phyloP scores from a whole-genome alignment of 306 rosid species.

The Trifolium pratense region DNA sequence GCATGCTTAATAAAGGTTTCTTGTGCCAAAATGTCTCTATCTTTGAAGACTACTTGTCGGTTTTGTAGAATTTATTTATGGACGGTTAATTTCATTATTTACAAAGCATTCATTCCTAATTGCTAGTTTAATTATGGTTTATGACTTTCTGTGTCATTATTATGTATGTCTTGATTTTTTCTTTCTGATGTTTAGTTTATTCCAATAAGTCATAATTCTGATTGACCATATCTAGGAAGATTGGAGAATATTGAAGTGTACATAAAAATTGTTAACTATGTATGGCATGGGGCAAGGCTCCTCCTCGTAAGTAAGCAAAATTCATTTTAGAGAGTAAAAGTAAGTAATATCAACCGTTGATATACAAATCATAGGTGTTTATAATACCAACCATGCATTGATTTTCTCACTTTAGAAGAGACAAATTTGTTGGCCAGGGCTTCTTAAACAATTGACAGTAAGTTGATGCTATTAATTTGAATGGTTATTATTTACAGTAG shows the following conservation, averaged over 20 bases:
- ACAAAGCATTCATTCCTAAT: neutral
- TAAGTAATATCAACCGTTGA: too few species aligned
- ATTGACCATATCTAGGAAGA: neutral
- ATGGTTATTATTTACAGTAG: slow-evolving; percentile 65
- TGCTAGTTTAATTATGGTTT: neutral
- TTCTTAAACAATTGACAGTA: neutral
- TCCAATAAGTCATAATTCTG: neutral
- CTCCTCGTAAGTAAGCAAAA: too few species aligned
- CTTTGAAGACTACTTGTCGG: neutral
- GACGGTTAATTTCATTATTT: neutral
- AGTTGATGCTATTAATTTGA: slow-evolving; percentile 46
- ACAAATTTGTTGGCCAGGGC: too few species aligned
- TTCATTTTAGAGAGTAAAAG: too few species aligned
- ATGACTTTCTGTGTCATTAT: neutral
- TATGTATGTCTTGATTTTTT: neutral
- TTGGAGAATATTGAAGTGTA: neutral
- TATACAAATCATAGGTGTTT: too few species aligned
- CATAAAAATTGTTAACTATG: neutral
- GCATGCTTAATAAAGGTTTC: neutral
- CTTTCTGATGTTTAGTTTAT: neutral
- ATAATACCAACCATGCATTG: too few species aligned
- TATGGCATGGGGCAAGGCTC: neutral
- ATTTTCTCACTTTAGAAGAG: too few species aligned
- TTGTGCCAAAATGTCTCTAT: neutral
- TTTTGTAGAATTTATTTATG: neutral